A percentile compares a stretch with the other conserved stretches of the same genome.
phyloP scores from a whole-genome alignment of 2,329 filamentous ascomycete genomes.

The Claviceps maximensis region DNA sequence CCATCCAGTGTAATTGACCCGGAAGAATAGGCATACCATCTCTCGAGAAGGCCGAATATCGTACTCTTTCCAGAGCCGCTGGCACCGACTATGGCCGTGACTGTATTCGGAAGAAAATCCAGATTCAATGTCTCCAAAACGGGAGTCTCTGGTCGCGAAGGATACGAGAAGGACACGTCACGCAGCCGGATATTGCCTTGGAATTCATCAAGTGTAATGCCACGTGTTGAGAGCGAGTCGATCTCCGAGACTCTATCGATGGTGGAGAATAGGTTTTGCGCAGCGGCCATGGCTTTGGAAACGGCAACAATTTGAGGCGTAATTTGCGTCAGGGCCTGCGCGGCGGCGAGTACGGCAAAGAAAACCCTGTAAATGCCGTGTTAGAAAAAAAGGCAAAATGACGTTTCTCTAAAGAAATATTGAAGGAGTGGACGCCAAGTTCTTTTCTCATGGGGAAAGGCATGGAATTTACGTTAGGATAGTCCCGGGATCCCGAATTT shows the following conservation, averaged over 20 bases:
- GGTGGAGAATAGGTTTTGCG: constrained; percentile 31
- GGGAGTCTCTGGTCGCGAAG: constrained; percentile 1
- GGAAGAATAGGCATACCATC: constrained; percentile 42
- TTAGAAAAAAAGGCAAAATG: not conserved
- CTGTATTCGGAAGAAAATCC: constrained; percentile 18
- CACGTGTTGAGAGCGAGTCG: constrained; percentile 27
- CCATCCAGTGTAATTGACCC: constrained; percentile 33
- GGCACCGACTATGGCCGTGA: constrained; percentile 42
- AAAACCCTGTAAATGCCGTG: constrained; percentile 23
- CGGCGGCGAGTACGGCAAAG: constrained; percentile 32
- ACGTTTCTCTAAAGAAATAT: too few species aligned
- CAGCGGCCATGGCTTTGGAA: constrained; percentile 32
- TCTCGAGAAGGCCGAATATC: constrained; percentile 40
- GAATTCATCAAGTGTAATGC: constrained; percentile 17
- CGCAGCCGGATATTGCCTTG: constrained; percentile 33
- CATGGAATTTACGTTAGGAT: constrained; percentile 29
- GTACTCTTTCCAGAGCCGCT: constrained; percentile 48
- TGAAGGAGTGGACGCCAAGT: too few species aligned
- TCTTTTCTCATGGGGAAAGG: too few species aligned
- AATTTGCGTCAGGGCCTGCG: constrained; percentile 32
- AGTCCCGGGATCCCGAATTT: constrained; percentile 30
- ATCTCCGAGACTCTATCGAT: constrained; percentile 32
- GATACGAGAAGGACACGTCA: constrained; percentile 32
- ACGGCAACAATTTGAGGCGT: constrained; percentile 32
- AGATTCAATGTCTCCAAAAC: constrained; percentile 1